Percentiles rank a stretch among this genome's conserved stretches.
Evolutionary conservation across 2,329 filamentous ascomycete genomes (phyloP).

Genomic region (Pseudopithomyces maydicus): DNA sequence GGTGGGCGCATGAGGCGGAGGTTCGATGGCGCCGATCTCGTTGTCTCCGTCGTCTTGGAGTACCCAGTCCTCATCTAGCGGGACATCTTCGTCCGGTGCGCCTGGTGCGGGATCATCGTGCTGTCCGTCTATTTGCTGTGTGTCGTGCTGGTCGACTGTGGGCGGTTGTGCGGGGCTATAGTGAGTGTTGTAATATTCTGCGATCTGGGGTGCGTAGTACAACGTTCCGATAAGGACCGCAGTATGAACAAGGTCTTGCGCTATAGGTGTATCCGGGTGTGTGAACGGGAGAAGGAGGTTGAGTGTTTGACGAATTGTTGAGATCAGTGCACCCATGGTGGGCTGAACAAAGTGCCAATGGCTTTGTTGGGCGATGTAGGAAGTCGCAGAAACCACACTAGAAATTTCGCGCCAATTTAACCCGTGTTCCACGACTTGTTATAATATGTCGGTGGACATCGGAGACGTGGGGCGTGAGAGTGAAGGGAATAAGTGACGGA

Average conservation of each 20-base stretch:
- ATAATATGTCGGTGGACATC: not conserved
- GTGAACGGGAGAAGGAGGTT: slow-evolving; percentile 56
- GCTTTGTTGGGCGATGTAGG: too few species aligned
- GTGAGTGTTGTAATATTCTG: slow-evolving; percentile 43
- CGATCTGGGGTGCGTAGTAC: slow-evolving; percentile 54
- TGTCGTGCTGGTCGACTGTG: slow-evolving; percentile 6
- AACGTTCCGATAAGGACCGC: slow-evolving; percentile 50
- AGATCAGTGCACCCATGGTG: slow-evolving; percentile 38
- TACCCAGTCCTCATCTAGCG: slow-evolving; percentile 31
- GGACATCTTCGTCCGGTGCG: slow-evolving; percentile 19
- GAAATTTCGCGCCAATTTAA: not conserved
- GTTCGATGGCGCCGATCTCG: slow-evolving; percentile 16
- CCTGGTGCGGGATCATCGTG: not conserved
- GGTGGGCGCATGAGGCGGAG: slow-evolving; percentile 31
- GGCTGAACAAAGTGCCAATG: not conserved
- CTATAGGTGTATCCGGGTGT: slow-evolving; percentile 51
- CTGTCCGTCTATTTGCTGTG: slow-evolving; percentile 1
- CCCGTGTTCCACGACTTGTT: not conserved
- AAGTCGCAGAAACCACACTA: too few species aligned
- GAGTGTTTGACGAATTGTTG: slow-evolving; percentile 34
- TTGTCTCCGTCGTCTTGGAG: slow-evolving; percentile 29
- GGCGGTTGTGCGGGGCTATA: slow-evolving; percentile 10
- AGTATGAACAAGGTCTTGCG: slow-evolving; percentile 54
- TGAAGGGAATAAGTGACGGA: not conserved
- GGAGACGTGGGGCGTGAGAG: not conserved